phyloP scores from a whole-genome alignment of 2,329 filamentous ascomycete genomes.

The Paraconiothyrium brasiliense region DNA sequence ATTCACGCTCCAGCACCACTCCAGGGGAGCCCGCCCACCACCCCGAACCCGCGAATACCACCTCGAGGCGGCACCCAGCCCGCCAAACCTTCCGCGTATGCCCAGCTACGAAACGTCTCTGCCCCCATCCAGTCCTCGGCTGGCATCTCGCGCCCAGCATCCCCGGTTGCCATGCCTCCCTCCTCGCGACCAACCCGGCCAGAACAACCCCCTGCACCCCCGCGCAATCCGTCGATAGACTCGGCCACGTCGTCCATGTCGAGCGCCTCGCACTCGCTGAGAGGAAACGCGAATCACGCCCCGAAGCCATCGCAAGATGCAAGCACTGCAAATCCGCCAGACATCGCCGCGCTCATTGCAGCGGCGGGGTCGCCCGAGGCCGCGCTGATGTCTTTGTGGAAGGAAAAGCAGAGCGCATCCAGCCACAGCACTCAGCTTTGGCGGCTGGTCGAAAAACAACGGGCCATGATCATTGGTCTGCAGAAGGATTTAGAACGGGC shows the following conservation, averaged over 20 bases:
- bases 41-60: conserved; percentile 21
- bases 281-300: conserved; percentile 65
- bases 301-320: conserved; percentile 66
- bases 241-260: conserved; percentile 79
- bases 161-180: conserved; percentile 48
- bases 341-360: conserved; percentile 81
- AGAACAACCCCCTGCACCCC: conserved; percentile 48
- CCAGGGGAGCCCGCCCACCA: conserved; percentile 18
- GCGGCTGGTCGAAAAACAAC: conserved; percentile 95
- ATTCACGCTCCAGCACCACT: conserved; percentile 24
- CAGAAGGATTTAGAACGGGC: conserved; percentile 94
- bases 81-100: conserved; percentile 41
- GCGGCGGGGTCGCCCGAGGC: conserved; percentile 89
- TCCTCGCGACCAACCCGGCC: conserved; percentile 47
- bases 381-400: conserved; percentile 85
- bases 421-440: conserved; percentile 93
- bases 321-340: conserved; percentile 67
- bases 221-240: conserved; percentile 88
- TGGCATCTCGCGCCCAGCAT: conserved; percentile 45
- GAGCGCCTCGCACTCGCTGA: conserved; percentile 54
- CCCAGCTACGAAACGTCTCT: conserved; percentile 46
- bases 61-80: conserved; percentile 28
- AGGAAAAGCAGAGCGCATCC: conserved; percentile 87
- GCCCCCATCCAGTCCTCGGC: conserved; percentile 44
- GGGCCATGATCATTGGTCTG: conserved; percentile 89